Conservation (phyloP, 352 stramenopile genomes). For the Nannochloropsis limnetica region DNA sequence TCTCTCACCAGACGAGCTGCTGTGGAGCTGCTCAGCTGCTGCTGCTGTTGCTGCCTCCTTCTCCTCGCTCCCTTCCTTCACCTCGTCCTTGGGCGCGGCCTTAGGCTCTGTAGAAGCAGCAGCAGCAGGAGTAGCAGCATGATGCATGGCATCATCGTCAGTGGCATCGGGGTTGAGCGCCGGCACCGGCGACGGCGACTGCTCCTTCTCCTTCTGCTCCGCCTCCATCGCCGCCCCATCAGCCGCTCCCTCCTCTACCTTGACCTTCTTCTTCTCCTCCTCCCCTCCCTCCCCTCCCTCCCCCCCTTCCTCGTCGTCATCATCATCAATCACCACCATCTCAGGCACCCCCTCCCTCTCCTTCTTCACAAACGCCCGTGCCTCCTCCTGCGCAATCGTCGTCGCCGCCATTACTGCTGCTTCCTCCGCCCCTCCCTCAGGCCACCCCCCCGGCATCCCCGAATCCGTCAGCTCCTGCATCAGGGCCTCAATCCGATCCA, state of each 20-base stretch:
- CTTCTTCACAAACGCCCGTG: not conserved
- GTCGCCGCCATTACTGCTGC: not conserved
- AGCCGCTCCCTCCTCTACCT: not conserved
- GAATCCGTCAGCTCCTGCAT: conserved; percentile 9
- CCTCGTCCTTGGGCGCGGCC: not conserved
- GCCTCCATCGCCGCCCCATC: not conserved
- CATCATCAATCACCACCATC: not conserved
- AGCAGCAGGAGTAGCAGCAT: not conserved
- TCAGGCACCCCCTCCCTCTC: not conserved
- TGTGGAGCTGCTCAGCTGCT: not conserved
- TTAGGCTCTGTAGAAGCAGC: not conserved
- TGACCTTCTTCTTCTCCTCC: conserved; percentile 24
- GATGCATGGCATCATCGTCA: not conserved
- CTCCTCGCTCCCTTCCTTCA: not conserved
- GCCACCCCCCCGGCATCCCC: not conserved
- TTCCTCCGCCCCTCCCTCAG: not conserved
- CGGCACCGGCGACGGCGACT: not conserved
- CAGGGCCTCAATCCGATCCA: conserved; percentile 35
- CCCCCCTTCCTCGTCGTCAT: not conserved
- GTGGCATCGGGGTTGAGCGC: not conserved
- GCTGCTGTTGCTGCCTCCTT: not conserved
- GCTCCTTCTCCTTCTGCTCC: not conserved
- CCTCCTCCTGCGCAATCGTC: not conserved
- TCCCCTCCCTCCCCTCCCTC: not conserved
- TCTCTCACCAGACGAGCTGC: not conserved